Evolutionary conservation across 2,329 filamentous ascomycete species (phyloP).

Genomic region (Talaromyces rugulosus): DNA sequence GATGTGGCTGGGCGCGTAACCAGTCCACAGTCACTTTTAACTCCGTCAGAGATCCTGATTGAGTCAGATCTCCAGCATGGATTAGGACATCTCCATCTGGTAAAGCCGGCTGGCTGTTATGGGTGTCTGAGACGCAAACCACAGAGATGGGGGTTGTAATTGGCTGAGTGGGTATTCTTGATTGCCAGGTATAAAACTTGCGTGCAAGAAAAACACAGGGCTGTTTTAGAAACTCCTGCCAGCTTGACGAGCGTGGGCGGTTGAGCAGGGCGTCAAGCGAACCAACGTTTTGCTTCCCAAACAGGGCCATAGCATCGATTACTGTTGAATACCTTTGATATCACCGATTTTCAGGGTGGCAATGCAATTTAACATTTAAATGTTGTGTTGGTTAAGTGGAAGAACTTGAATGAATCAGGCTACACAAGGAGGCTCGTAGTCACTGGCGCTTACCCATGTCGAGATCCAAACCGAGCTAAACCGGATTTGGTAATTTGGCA

Average conservation of each 20-base stretch:
- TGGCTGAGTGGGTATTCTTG: background rate
- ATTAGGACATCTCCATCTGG: slow-evolving; percentile 44
- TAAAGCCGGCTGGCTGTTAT: slow-evolving; percentile 34
- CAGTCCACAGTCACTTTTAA: slow-evolving; percentile 70
- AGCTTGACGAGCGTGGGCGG: background rate
- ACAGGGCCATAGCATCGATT: background rate
- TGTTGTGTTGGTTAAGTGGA: background rate
- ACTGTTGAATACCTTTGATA: background rate
- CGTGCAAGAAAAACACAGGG: background rate
- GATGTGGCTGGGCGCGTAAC: slow-evolving; percentile 65
- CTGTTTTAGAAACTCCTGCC: background rate
- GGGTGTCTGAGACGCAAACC: slow-evolving; percentile 42
- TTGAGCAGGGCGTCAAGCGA: background rate
- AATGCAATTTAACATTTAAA: background rate
- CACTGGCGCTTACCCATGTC: no score
- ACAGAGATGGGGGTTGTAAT: slow-evolving; percentile 8
- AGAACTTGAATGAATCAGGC: background rate
- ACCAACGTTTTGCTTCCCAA: background rate
- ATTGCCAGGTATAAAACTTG: background rate
- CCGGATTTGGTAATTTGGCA: no score
- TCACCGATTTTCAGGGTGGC: background rate
- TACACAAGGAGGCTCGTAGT: background rate
- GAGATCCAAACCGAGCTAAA: no score
- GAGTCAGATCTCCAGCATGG: slow-evolving; percentile 47
- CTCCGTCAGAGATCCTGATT: slow-evolving; percentile 39